Evolutionary conservation across 805 yeast species (phyloP), one percentile per base, ranked within the genome.

Genomic region (Candida ponderosae): DNA sequence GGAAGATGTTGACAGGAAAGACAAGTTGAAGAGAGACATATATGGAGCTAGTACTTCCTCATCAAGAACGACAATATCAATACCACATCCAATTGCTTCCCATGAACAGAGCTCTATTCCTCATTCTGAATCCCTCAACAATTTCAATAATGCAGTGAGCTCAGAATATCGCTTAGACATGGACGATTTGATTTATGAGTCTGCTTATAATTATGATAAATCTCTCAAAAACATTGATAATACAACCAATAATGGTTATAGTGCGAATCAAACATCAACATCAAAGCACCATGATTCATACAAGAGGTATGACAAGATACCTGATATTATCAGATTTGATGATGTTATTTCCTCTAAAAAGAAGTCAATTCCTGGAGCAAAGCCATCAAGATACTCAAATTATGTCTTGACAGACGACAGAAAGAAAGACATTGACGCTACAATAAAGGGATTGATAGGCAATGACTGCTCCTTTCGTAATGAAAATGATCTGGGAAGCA

Each of bases 191-290:
- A 70, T 79, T 62, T 68, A 66, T 39, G 89, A 82, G 57, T 57
- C 65, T 35, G 71, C 80, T 4, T 83, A 90, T 60, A 79, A 76
- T 45, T 50, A 56, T 7, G 62, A 64, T 9, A 58, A 63, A 24
- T 53, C 56, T 14, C 81, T 88, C 65, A 76, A 79, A 56, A 76
- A 68, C 36, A 87, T 80, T 63, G 86, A 80, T 62, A 15, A 11
- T 11, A 24, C 6, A 7, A 18, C 16, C 26, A 16, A 15, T n/a
- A n/a, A n/a, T n/a, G n/a, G n/a, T n/a, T n/a, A n/a, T n/a, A 6
- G 18, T 7, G 7, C 13, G 6, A 7, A 24, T 8, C 2, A 7
- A 24, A 8, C 28, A 6, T 8, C 28, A 3, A n/a, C 2, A 13
- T 24, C 28, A 11, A 24, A 24, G 14, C 28, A 24, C 14, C 28